Conservation (phyloP, 805 yeast species). For the Kluyveromyces siamensis region DNA sequence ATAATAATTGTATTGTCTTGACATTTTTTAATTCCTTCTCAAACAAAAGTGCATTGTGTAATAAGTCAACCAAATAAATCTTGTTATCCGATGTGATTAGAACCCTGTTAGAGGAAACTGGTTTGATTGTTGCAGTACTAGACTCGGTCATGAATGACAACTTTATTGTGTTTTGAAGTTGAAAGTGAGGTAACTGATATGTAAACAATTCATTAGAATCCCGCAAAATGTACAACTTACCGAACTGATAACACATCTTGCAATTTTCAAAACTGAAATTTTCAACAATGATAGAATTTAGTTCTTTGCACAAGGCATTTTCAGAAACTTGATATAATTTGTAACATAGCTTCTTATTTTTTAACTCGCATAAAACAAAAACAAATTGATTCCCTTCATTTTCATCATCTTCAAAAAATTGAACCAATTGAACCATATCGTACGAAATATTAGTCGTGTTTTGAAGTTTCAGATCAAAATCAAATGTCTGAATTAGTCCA, state of each 20-base stretch:
- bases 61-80: slow-evolving; percentile 21
- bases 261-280: slow-evolving; percentile 11
- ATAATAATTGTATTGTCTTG: slow-evolving; percentile 21
- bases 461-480: slow-evolving; percentile 16
- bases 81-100: slow-evolving; percentile 21
- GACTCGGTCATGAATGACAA: slow-evolving; percentile 18
- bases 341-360: slow-evolving; percentile 15
- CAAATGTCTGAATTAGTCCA: slow-evolving; percentile 25
- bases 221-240: slow-evolving; percentile 19
- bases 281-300: slow-evolving; percentile 20
- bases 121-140: slow-evolving; percentile 16
- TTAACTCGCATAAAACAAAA: slow-evolving; percentile 16
- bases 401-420: slow-evolving; percentile 14
- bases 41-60: slow-evolving; percentile 19
- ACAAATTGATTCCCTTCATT: slow-evolving; percentile 8
- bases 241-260: slow-evolving; percentile 21
- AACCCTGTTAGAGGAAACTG: slow-evolving; percentile 24
- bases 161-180: slow-evolving; percentile 10
- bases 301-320: slow-evolving; percentile 14
- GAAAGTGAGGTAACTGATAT: slow-evolving; percentile 22
- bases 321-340: slow-evolving; percentile 16
- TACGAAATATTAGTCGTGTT: slow-evolving; percentile 17
- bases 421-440: slow-evolving; percentile 14
- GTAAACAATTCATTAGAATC: slow-evolving; percentile 9
- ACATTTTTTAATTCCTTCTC: slow-evolving; percentile 20